phyloP scores from a whole-genome alignment of 2,329 filamentous ascomycete species.

The Alternaria viburni region DNA sequence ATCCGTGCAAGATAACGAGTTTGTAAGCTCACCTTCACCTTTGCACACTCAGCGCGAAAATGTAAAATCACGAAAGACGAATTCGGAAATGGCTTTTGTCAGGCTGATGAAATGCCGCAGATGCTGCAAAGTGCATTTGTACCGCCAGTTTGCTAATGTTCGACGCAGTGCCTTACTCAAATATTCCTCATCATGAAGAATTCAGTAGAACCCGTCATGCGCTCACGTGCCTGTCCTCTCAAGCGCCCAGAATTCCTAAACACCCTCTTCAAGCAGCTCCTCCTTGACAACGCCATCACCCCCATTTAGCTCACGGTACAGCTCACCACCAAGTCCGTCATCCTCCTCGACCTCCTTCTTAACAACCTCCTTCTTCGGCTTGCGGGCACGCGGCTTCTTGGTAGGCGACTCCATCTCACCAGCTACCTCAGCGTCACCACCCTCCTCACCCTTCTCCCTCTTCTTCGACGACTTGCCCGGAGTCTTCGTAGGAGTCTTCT shows the following conservation, averaged over 20 bases:
- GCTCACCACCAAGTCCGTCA: background rate
- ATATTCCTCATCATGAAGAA: background rate
- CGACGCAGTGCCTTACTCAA: background rate
- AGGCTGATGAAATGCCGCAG: background rate
- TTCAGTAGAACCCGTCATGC: accelerated
- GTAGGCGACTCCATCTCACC: background rate
- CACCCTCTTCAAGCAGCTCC: background rate
- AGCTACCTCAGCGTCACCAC: background rate
- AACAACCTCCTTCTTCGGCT: background rate
- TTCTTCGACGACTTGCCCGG: background rate
- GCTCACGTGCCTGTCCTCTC: too few relatives aligned
- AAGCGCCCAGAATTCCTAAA: background rate
- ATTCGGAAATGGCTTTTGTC: background rate
- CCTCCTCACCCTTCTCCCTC: background rate
- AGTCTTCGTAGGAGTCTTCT: background rate
- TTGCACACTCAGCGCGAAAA: background rate
- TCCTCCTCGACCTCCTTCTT: background rate
- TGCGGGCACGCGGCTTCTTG: background rate
- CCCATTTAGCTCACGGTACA: background rate
- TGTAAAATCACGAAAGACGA: background rate
- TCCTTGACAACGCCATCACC: background rate
- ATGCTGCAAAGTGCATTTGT: background rate
- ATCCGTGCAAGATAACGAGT: background rate
- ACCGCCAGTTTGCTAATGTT: background rate
- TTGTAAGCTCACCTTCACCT: background rate